Evolutionary conservation across 2,329 filamentous ascomycete genomes (phyloP).

Genomic region (Alternaria brassicae): DNA sequence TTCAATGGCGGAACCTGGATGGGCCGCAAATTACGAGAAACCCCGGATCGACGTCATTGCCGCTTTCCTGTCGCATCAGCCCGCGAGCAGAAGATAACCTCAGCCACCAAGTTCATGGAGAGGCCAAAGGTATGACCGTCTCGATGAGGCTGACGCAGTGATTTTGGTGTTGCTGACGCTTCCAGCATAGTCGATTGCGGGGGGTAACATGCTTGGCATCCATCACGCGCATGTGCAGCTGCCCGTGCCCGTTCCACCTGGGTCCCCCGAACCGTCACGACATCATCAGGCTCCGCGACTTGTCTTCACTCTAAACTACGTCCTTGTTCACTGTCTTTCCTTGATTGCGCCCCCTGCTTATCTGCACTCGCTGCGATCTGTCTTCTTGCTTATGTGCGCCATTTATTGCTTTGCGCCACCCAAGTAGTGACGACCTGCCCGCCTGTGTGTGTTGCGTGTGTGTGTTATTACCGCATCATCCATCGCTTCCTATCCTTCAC

Average conservation of each 20-base stretch:
- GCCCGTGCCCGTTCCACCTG: constrained; percentile 3
- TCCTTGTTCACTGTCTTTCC: not conserved
- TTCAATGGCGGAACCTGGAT: no score
- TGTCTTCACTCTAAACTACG: not conserved
- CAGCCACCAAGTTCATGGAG: no score
- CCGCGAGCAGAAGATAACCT: no score
- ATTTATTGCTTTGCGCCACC: not conserved
- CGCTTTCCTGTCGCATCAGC: no score
- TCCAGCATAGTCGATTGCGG: constrained; percentile 5
- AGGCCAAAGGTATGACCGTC: no score
- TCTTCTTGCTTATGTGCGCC: not conserved
- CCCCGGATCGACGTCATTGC: no score
- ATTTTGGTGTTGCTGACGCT: not conserved
- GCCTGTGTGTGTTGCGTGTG: constrained; percentile 8
- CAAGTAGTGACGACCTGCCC: constrained; percentile 15
- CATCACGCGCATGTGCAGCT: not conserved
- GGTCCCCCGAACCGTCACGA: constrained; percentile 2
- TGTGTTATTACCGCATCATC: constrained; percentile 29
- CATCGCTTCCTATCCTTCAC: constrained; percentile 10
- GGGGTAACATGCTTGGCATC: not conserved
- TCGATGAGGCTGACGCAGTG: not conserved
- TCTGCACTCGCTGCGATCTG: not conserved
- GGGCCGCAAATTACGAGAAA: no score
- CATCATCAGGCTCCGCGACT: constrained; percentile 9
- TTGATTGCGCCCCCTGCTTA: not conserved